These are phyloP conservation scores for Myxozyma vanderwaltii DNA, from an alignment of 805 yeast species.

Conservation along the genomic window DNA sequence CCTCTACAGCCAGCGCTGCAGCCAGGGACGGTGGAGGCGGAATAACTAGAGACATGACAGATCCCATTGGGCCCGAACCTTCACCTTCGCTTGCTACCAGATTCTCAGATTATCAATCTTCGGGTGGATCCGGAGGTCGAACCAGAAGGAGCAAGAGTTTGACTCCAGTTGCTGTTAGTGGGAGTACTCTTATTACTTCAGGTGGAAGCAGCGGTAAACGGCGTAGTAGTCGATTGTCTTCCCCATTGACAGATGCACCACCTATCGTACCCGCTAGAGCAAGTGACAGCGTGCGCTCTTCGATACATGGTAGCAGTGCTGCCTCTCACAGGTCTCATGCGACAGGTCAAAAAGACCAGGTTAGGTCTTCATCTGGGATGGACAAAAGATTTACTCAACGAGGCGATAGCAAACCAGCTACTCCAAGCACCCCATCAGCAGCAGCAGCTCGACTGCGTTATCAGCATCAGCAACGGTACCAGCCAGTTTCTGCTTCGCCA, in stretches of 20 bases:
- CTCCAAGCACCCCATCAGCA: slow-evolving; percentile 3
- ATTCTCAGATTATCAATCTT: slow-evolving; percentile 1
- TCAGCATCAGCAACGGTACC: neutral
- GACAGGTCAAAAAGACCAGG: no score
- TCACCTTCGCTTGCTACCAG: slow-evolving; percentile 22
- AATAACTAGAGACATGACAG: slow-evolving; percentile 16
- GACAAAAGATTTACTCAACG: neutral
- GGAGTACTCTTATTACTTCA: neutral
- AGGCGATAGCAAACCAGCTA: neutral
- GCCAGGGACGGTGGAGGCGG: slow-evolving; percentile 7
- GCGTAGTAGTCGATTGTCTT: neutral
- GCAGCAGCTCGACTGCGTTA: neutral
- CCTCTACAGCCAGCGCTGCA: neutral
- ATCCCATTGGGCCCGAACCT: slow-evolving; percentile 30
- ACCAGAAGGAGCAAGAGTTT: slow-evolving; percentile 4
- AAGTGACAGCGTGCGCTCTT: neutral
- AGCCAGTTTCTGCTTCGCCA: neutral
- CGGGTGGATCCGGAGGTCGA: slow-evolving; percentile 2
- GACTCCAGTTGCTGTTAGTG: neutral
- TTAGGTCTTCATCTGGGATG: no score
- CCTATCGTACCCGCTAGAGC: neutral
- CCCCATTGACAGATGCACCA: neutral
- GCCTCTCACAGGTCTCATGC: neutral
- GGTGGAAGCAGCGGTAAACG: slow-evolving; percentile 28
- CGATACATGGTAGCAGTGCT: neutral